Evolutionary conservation across 2,329 filamentous ascomycete species (phyloP), one percentile per base, ranked within the genome.

Genomic region (Myrmaecium sp.): DNA sequence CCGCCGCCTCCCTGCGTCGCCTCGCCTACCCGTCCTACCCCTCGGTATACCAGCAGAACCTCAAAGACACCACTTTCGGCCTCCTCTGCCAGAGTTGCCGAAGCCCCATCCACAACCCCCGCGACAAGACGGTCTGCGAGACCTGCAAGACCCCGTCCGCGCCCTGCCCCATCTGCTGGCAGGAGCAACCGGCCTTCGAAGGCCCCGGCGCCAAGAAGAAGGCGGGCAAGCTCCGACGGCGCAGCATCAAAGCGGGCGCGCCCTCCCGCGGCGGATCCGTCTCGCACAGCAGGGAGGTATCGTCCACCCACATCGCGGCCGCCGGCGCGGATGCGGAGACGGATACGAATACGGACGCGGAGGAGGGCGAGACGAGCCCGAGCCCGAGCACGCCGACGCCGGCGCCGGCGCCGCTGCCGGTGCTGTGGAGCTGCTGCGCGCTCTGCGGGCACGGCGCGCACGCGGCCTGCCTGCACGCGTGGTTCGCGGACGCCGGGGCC

Each of bases 401-500:
- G 33, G 35, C 44, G 30, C 34, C n/a, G n/a, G 39, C 25, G 37
- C 48, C 21, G 42, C 40, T 30, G 32, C 31, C 51, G 10, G 41
- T 44, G 5, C 52, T 69, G 12, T 69, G 61, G 58, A 58, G 61
- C 4, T 62, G 60, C 52, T 75, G 70, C 42, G 55, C 69, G 37
- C 52, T 62, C 8, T 75, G 70, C 42, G 66, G 66, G 4, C 70
- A 75, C 37, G 60, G 63, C 20, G 67, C 62, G 2, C 70, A 75
- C 39, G 49, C 59, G 5, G 58, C 58, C 26, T 75, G 70, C 41
- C 54, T 72, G 16, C 54, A 52, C 5, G 54, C 56, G 9, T 73
- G 69, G 68, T 62, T 69, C 29, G 47, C 49, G 11, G 56, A 63
- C 27, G 36, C 55, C 12, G 43, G 24, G 9, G 35, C 55, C 19